Conservation (phyloP, 2,329 filamentous ascomycete species). For the Neopestalotiopsis clavispora region DNA sequence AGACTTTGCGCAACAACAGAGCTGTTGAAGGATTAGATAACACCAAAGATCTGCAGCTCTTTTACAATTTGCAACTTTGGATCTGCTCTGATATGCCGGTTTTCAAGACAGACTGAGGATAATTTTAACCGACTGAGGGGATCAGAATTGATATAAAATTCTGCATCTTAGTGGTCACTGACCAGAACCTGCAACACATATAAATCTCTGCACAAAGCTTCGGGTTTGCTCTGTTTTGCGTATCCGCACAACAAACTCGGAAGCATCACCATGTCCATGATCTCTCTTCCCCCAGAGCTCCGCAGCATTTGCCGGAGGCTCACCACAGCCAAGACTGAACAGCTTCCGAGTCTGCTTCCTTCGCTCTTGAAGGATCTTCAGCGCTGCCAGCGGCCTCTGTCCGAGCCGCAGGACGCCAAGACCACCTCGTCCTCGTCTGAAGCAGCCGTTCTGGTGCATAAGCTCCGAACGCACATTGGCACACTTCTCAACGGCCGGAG, state of each 20-base stretch:
- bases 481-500: constrained; percentile 79
- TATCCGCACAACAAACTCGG: too few relatives aligned
- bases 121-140: not conserved
- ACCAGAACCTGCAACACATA: not conserved
- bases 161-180: not conserved
- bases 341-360: constrained; percentile 76
- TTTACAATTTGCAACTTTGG: not conserved
- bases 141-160: not conserved
- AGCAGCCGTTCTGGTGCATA: constrained; percentile 74
- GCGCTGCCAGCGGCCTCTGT: constrained; percentile 65
- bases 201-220: not conserved
- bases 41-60: not conserved
- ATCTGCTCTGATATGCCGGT: not conserved
- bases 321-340: constrained; percentile 70
- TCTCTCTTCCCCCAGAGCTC: constrained; percentile 60
- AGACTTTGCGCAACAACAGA: constrained; percentile 6
- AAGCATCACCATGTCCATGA: constrained; percentile 30
- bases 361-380: constrained; percentile 67
- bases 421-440: constrained; percentile 68
- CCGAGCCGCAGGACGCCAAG: constrained; percentile 63
- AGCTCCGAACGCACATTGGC: constrained; percentile 78
- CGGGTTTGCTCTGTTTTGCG: not conserved
- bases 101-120: not conserved
- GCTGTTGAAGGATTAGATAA: not conserved
- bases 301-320: constrained; percentile 71